Base-by-base conservation (phyloP, 108 stramenopile genomes). In the Cyclotella baltica region DNA sequence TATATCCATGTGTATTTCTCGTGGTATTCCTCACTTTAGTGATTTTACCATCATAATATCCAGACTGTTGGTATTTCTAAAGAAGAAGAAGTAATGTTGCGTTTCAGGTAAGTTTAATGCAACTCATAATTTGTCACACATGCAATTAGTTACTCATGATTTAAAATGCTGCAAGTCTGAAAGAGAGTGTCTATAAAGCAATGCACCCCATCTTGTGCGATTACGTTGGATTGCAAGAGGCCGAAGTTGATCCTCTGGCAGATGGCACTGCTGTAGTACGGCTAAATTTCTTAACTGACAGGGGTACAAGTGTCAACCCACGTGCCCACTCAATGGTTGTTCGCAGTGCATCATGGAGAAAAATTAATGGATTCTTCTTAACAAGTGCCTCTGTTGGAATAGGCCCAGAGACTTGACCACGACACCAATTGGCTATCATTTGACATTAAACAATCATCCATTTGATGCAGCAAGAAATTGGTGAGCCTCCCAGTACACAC, bases 121-220 rank as follows among this genome's bases (percentile, higher is more conserved):
- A 43, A 11, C 13, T 11, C 13, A 11, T 13, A 13, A 43, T 19
- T 52, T 52, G 4, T 52, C 4, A 10, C n/a, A 10, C 19, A 52
- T n/a, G 11, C 51, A n/a, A n/a, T n/a, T 52, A 19, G 51, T 43
- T n/a, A n/a, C n/a, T n/a, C n/a, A n/a, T n/a, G n/a, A n/a, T n/a
- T n/a, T n/a, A n/a, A n/a, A n/a, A n/a, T n/a, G n/a, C n/a, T n/a
- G n/a, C n/a, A n/a, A 88, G 91, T 61, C 75, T 96, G 18, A 96
- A 96, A 62, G 94, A 96, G 68, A 87, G 89, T 35, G 78, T 96
- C 16, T 96, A 96, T 85, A 96, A 96, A 77, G 92, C 94, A 6
- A 86, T 88, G 77, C 90, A 96, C 70, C 92, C 94, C 51, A 69
- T 92, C 40, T 53, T 93, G 2, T 87, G 88, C 72, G 89, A 93